Percentiles rank a stretch among this genome's conserved stretches.
These are phyloP conservation scores for Geotrichum reessii DNA, from an alignment of 1,139 yeast species.

Conservation along the genomic window DNA sequence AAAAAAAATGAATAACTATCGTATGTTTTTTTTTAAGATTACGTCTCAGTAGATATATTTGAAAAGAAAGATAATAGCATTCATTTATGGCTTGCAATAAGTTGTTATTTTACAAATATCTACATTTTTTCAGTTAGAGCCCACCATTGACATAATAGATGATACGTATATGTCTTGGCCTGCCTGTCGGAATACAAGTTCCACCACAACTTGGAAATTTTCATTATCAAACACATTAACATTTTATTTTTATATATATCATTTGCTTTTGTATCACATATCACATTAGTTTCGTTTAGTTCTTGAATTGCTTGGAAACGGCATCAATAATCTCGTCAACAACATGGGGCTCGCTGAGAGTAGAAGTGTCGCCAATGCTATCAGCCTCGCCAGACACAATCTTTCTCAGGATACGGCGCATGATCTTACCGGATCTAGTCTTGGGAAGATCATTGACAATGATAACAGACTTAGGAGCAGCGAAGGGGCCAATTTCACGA, in stretches of 20 bases:
- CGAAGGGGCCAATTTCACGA: conserved; percentile 95
- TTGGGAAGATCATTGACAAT: conserved; percentile 90
- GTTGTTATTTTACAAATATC: too few species aligned
- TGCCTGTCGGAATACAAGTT: background rate
- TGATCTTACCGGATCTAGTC: conserved; percentile 96
- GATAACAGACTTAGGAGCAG: conserved; percentile 90
- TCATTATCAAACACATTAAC: background rate
- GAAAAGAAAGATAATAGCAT: too few species aligned
- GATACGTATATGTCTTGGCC: too few species aligned
- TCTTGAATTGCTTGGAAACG: conserved; percentile 24
- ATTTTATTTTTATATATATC: background rate
- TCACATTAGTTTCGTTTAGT: conserved; percentile 1
- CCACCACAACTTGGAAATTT: background rate
- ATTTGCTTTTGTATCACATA: background rate
- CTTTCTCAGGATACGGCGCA: conserved; percentile 96
- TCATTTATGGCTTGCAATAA: too few species aligned
- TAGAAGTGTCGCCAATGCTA: conserved; percentile 87
- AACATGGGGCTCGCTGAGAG: conserved; percentile 81
- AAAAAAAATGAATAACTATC: too few species aligned
- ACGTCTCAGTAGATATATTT: too few species aligned
- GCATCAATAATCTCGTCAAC: conserved; percentile 65
- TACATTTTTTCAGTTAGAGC: too few species aligned
- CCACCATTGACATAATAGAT: too few species aligned
- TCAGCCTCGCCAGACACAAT: conserved; percentile 84
- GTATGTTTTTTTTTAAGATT: too few species aligned